These are phyloP conservation scores for Citrus trifoliata DNA, from an alignment of 345 rosid genomes.

Conservation along the genomic window DNA sequence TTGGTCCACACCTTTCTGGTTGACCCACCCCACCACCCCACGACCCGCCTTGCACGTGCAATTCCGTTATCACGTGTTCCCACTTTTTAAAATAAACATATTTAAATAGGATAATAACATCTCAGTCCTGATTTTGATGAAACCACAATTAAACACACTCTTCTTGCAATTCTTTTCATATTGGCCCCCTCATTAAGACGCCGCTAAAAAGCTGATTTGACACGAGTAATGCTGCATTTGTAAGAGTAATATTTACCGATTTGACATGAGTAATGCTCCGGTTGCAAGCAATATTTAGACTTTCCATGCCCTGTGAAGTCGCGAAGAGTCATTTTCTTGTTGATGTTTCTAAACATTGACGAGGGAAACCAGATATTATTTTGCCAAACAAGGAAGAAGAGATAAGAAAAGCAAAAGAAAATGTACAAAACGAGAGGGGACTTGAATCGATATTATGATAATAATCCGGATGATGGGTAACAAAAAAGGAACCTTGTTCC, in stretches of 20 bases:
- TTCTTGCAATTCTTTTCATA: neutral
- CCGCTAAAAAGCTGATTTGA: neutral
- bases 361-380: neutral
- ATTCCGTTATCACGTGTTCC: neutral
- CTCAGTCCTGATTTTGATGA: neutral
- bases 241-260: neutral
- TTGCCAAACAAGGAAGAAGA: too few species aligned
- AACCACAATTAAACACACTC: neutral
- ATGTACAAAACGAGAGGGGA: too few species aligned
- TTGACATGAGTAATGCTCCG: neutral
- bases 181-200: neutral
- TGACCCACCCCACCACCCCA: neutral
- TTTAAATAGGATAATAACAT: too few species aligned
- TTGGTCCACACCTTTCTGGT: neutral
- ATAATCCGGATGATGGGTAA: neutral
- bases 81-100: neutral
- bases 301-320: neutral
- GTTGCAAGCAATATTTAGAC: neutral
- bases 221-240: neutral
- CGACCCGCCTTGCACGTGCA: neutral
- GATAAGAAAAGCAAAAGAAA: neutral
- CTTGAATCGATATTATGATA: too few species aligned
- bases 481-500: neutral
- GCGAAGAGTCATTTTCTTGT: neutral
- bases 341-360: too few species aligned